phyloP scores from a whole-genome alignment of 306 rosid genomes.

The Sophora flavescens region DNA sequence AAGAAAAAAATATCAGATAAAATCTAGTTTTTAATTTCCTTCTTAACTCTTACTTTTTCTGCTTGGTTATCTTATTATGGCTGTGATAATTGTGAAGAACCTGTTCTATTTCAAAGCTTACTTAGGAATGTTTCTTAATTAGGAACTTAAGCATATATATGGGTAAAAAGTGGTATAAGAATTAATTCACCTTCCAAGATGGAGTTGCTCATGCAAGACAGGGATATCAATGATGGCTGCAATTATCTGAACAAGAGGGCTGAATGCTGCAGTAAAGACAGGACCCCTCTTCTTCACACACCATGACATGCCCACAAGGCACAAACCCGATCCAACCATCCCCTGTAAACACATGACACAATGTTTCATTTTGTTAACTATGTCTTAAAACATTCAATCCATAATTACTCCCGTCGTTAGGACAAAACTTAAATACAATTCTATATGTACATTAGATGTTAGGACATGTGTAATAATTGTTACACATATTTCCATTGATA shows the following conservation, averaged over 20 bases:
- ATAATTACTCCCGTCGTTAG: not conserved
- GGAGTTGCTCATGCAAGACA: conserved; percentile 72
- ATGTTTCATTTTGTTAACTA: conserved; percentile 29
- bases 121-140: not conserved
- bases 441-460: too few species aligned
- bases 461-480: too few species aligned
- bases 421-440: too few species aligned
- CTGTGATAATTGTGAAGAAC: not conserved
- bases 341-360: conserved; percentile 61
- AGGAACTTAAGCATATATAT: not conserved
- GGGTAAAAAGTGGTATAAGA: not conserved
- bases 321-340: conserved; percentile 86
- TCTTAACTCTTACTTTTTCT: not conserved
- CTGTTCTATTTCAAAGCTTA: not conserved
- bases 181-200: conserved; percentile 69
- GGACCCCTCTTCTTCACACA: conserved; percentile 96
- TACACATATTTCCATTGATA: too few species aligned
- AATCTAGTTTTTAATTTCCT: conserved; percentile 2
- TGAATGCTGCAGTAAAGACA: conserved; percentile 89
- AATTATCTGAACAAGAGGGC: conserved; percentile 88
- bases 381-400: conserved; percentile 14
- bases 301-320: conserved; percentile 95
- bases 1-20: conserved; percentile 6
- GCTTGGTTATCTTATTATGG: not conserved
- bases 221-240: conserved; percentile 86